Percentiles rank a stretch among this genome's conserved stretches.
These are phyloP conservation scores for Debaryomycetaceae sp. DNA, from an alignment of 1,139 yeast species.

Conservation along the genomic window DNA sequence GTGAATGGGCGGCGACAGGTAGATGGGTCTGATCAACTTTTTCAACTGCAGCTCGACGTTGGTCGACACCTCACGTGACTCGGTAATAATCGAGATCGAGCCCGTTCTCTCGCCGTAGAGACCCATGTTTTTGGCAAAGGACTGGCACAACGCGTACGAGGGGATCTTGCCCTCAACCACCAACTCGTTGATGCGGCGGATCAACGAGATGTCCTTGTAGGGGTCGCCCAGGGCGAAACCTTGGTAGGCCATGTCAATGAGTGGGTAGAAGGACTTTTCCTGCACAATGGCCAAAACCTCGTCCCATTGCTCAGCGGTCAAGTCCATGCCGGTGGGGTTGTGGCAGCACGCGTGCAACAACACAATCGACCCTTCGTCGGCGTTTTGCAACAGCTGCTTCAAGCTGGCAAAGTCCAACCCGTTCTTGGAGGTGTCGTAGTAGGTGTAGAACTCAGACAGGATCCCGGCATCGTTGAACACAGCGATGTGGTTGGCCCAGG, in stretches of 20 bases:
- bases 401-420: conserved; percentile 52
- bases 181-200: conserved; percentile 47
- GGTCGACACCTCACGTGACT: conserved; percentile 37
- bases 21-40: conserved; percentile 76
- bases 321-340: conserved; percentile 97
- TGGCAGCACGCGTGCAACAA: conserved; percentile 95
- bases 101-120: conserved; percentile 95
- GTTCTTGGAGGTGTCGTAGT: conserved; percentile 52
- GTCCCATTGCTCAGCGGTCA: conserved; percentile 81
- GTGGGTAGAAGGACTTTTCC: conserved; percentile 64
- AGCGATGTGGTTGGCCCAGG: conserved; percentile 74
- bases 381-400: conserved; percentile 34
- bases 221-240: conserved; percentile 87
- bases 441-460: conserved; percentile 38
- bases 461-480: conserved; percentile 51
- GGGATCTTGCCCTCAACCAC: conserved; percentile 44
- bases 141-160: conserved; percentile 73
- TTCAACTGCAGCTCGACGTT: conserved; percentile 75
- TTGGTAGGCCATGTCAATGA: conserved; percentile 95
- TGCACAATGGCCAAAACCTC: conserved; percentile 56
- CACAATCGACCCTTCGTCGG: conserved; percentile 56
- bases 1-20: conserved; percentile 92
- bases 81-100: conserved; percentile 64
- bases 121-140: conserved; percentile 97
- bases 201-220: conserved; percentile 44